Percentiles rank a stretch among this genome's conserved stretches.
Evolutionary conservation across 495 filamentous ascomycete genomes (phyloP).

Genomic region (Penicillium dipodomyicola): DNA sequence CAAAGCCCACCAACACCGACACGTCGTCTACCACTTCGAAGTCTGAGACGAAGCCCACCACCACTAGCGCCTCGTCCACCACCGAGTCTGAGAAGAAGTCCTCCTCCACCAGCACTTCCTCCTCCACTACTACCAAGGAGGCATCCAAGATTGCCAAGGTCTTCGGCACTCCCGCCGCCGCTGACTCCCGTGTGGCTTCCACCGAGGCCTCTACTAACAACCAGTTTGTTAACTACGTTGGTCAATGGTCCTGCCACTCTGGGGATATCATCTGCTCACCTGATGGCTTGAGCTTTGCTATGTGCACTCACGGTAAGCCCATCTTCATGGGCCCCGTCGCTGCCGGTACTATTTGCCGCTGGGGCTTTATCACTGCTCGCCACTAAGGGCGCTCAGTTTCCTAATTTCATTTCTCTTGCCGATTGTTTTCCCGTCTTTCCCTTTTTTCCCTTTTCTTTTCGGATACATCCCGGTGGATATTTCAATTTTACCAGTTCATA

Average conservation of each 20-base stretch:
- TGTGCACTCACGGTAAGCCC: constrained; percentile 34
- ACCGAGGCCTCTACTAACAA: constrained; percentile 22
- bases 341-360: constrained; percentile 37
- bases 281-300: constrained; percentile 38
- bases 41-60: not conserved
- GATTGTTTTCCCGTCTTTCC: constrained; percentile 1
- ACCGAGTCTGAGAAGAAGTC: not conserved
- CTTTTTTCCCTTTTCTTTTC: constrained; percentile 6
- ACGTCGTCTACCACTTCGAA: not conserved
- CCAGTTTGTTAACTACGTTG: constrained; percentile 19
- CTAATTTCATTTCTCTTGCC: not conserved
- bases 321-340: constrained; percentile 45
- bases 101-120: constrained; percentile 1
- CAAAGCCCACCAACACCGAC: constrained; percentile 5
- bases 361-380: constrained; percentile 30
- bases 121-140: constrained; percentile 4
- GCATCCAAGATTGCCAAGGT: constrained; percentile 21
- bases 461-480: not conserved
- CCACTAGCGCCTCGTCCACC: no score
- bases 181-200: constrained; percentile 13
- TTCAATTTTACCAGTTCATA: not conserved
- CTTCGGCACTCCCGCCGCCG: constrained; percentile 15
- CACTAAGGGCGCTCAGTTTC: constrained; percentile 1
- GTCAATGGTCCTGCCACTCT: constrained; percentile 21
- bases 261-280: constrained; percentile 40